phyloP scores from a whole-genome alignment of 2,329 filamentous ascomycete species.

The Podosphaera leucotricha region DNA sequence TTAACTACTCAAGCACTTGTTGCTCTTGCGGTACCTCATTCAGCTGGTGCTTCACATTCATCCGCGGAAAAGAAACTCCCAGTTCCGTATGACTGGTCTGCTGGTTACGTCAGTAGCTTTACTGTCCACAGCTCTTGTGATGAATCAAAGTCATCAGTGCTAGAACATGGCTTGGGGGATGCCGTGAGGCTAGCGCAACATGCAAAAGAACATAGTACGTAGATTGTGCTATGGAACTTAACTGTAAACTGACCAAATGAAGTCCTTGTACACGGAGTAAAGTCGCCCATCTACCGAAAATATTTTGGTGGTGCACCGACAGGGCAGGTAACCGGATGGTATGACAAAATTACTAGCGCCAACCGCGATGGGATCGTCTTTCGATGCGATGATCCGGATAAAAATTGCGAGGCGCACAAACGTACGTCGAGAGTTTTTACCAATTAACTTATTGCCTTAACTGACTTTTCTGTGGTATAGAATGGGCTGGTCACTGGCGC shows the following conservation, averaged over 20 bases:
- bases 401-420: constrained; percentile 25
- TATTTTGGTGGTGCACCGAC: constrained; percentile 37
- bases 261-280: background rate
- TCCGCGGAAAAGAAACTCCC: background rate
- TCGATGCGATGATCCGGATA: constrained; percentile 44
- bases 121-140: constrained; percentile 45
- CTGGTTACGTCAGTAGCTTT: constrained; percentile 11
- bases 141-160: constrained; percentile 30
- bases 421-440: constrained; percentile 14
- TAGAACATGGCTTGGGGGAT: constrained; percentile 33
- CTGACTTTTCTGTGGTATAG: constrained; percentile 16
- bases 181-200: constrained; percentile 32
- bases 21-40: background rate
- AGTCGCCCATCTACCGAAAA: constrained; percentile 27
- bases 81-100: constrained; percentile 1
- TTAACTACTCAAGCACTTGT: background rate
- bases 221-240: constrained; percentile 13
- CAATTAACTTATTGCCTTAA: constrained; percentile 17
- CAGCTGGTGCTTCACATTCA: background rate
- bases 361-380: constrained; percentile 34
- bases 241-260: constrained; percentile 17
- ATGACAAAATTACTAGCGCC: constrained; percentile 31
- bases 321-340: constrained; percentile 36
- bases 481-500: constrained; percentile 44
- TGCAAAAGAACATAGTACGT: constrained; percentile 30